Conservation (phyloP, 768 basidiomycete species). For the Kwoniella pini region DNA sequence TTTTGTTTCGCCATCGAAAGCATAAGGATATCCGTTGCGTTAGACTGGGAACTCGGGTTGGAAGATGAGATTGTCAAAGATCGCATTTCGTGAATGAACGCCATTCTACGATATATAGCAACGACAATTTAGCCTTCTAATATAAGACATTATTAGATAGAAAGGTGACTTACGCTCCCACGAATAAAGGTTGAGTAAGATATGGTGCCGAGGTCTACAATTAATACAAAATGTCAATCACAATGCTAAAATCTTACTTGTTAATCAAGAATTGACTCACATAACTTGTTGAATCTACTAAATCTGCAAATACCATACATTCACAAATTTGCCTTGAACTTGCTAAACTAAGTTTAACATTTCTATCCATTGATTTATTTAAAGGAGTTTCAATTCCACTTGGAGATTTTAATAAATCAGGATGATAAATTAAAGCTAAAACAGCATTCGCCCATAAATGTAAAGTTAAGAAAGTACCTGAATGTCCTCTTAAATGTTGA, state of each 20-base stretch:
- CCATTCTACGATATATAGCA: constrained; percentile 31
- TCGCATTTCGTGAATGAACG: constrained; percentile 44
- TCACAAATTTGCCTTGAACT: constrained; percentile 49
- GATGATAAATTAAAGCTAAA: constrained; percentile 50
- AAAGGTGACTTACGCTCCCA: constrained; percentile 34
- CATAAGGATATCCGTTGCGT: constrained; percentile 39
- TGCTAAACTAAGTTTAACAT: constrained; percentile 43
- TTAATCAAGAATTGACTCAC: constrained; percentile 24
- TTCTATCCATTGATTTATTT: constrained; percentile 43
- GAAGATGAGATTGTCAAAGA: constrained; percentile 10
- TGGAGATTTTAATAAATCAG: constrained; percentile 47
- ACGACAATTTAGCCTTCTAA: too few relatives aligned
- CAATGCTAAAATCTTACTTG: neutral
- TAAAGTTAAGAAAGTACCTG: constrained; percentile 36
- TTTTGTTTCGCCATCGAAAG: constrained; percentile 44
- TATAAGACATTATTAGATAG: too few relatives aligned
- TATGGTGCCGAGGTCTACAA: constrained; percentile 35
- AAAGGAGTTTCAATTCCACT: constrained; percentile 51
- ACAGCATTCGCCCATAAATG: constrained; percentile 50
- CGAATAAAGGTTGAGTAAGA: constrained; percentile 44
- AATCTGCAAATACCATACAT: constrained; percentile 51
- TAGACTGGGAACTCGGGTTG: constrained; percentile 10
- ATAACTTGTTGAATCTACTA: constrained; percentile 34
- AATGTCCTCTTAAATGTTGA: constrained; percentile 41
- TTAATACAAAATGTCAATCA: neutral